Evolutionary conservation across 2,329 filamentous ascomycete genomes (phyloP).

Genomic region (Colletotrichum sojae): DNA sequence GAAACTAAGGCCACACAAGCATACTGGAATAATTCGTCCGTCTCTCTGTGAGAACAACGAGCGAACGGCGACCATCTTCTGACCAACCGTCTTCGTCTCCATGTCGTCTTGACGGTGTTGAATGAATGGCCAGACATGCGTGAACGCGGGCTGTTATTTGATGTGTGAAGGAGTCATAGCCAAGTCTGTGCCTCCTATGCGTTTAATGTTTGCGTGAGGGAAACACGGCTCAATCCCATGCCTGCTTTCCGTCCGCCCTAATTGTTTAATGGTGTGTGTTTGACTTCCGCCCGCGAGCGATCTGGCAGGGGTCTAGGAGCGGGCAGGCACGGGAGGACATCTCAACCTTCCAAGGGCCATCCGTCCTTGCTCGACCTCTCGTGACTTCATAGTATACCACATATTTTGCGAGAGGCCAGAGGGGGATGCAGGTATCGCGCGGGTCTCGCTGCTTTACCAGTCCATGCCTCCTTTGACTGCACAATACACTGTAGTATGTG

Average conservation of each 20-base stretch:
- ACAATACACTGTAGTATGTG: no score
- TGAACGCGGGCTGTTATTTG: neutral
- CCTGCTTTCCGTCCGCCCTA: conserved; percentile 2
- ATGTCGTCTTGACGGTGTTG: conserved; percentile 11
- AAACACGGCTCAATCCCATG: conserved; percentile 7
- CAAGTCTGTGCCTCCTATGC: conserved; percentile 3
- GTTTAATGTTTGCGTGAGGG: neutral
- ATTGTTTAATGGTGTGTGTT: conserved; percentile 5
- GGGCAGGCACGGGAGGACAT: conserved; percentile 1
- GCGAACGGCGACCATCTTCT: no score
- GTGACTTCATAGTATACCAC: no score
- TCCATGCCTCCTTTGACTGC: no score
- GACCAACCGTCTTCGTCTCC: neutral
- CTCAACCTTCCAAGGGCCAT: no score
- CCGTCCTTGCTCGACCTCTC: no score
- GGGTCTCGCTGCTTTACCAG: conserved; percentile 32
- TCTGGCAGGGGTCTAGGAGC: neutral
- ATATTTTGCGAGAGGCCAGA: neutral
- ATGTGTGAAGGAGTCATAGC: neutral
- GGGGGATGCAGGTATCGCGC: conserved; percentile 11
- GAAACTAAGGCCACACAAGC: neutral
- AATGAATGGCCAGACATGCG: conserved; percentile 8
- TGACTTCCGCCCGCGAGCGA: conserved; percentile 14
- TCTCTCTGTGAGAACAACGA: no score
- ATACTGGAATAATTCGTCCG: no score